A percentile compares a stretch with the other conserved stretches of the same genome.
phyloP scores from a whole-genome alignment of 2,329 filamentous ascomycete species.

The Fusarium fujikuroi region DNA sequence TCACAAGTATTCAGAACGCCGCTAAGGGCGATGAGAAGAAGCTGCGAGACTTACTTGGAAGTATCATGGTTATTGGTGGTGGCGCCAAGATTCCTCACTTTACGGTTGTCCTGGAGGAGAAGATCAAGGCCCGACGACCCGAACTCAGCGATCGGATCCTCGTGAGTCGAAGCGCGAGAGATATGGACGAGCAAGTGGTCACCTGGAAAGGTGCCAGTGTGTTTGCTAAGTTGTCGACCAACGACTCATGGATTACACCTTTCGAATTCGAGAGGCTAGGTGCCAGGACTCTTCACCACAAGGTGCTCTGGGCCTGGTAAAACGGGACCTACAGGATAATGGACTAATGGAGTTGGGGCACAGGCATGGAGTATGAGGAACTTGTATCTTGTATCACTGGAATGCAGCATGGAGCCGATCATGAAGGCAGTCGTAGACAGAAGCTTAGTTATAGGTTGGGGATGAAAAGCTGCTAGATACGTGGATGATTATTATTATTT shows the following conservation, averaged over 20 bases:
- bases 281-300: slow-evolving; percentile 83
- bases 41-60: slow-evolving; percentile 86
- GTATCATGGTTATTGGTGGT: slow-evolving; percentile 91
- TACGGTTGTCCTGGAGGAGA: slow-evolving; percentile 83
- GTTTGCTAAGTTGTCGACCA: slow-evolving; percentile 90
- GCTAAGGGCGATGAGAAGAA: slow-evolving; percentile 92
- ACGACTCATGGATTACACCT: slow-evolving; percentile 93
- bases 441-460: background rate
- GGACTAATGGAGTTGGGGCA: slow-evolving; percentile 38
- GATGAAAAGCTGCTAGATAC: slow-evolving; percentile 13
- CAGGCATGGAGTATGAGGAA: slow-evolving; percentile 41
- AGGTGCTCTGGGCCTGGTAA: slow-evolving; percentile 73
- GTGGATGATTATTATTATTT: slow-evolving; percentile 5
- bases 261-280: slow-evolving; percentile 91
- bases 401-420: slow-evolving; percentile 10
- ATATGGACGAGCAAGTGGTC: slow-evolving; percentile 97
- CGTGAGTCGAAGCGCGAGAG: slow-evolving; percentile 79
- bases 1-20: slow-evolving; percentile 88
- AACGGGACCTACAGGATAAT: slow-evolving; percentile 9
- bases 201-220: slow-evolving; percentile 98
- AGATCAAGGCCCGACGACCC: slow-evolving; percentile 73
- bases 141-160: slow-evolving; percentile 70
- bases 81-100: slow-evolving; percentile 85
- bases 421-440: slow-evolving; percentile 6
- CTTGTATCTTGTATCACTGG: slow-evolving; percentile 23